Conservation (phyloP, 2,329 filamentous ascomycete species). For the Sporothrix phasma region DNA sequence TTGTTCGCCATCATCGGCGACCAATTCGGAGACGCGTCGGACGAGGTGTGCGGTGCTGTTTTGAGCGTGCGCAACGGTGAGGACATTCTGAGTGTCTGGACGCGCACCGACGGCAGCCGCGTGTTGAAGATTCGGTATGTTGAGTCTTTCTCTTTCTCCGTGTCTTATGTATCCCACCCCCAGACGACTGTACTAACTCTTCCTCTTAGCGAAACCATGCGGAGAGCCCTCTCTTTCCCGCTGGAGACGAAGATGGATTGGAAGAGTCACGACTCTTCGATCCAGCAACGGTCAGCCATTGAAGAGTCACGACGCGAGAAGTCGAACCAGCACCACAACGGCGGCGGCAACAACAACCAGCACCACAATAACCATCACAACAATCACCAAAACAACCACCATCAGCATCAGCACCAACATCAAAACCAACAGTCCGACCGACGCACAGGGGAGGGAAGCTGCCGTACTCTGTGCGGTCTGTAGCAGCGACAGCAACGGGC, state of each 20-base stretch:
- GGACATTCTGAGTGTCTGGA: conserved; percentile 97
- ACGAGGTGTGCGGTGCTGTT: conserved; percentile 91
- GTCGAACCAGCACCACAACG: conserved; percentile 37
- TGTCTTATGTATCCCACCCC: not conserved
- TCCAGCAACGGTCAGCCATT: conserved; percentile 80
- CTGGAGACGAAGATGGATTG: conserved; percentile 84
- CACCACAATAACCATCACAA: conserved; percentile 3
- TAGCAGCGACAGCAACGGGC: not conserved
- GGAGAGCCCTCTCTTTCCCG: conserved; percentile 77
- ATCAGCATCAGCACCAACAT: conserved; percentile 10
- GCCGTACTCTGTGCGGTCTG: not conserved
- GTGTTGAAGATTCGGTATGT: conserved; percentile 92
- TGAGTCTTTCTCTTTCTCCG: not conserved
- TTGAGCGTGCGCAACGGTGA: conserved; percentile 91
- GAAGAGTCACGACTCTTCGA: conserved; percentile 94
- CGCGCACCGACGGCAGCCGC: conserved; percentile 80
- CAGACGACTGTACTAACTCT: not conserved
- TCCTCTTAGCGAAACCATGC: conserved; percentile 71
- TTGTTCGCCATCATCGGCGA: conserved; percentile 85
- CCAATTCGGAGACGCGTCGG: conserved; percentile 82
- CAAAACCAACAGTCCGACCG: conserved; percentile 13
- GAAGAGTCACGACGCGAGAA: conserved; percentile 90
- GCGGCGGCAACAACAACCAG: conserved; percentile 22
- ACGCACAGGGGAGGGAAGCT: conserved; percentile 15
- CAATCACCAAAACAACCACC: not conserved